Percentiles rank a stretch among this genome's conserved stretches.
These are phyloP conservation scores for Angomonas ambiguus DNA, from an alignment of 208 protist genomes.

Conservation along the genomic window DNA sequence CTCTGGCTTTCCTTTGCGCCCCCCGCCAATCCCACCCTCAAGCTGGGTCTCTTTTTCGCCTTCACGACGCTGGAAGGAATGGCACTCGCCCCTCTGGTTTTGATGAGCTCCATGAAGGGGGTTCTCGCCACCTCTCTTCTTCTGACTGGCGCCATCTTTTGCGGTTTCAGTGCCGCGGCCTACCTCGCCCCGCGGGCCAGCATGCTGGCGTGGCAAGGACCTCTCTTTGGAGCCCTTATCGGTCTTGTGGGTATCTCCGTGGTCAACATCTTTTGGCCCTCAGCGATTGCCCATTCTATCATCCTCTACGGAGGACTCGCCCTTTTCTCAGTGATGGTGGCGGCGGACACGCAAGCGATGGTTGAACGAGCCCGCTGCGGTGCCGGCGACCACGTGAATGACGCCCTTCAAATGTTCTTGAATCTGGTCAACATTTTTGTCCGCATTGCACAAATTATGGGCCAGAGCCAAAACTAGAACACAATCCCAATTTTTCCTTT, in stretches of 20 bases:
- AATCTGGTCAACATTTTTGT: constrained; percentile 89
- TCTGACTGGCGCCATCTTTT: constrained; percentile 79
- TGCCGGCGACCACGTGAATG: constrained; percentile 75
- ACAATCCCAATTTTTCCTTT: too few species aligned
- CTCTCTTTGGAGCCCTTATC: constrained; percentile 79
- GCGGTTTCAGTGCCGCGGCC: constrained; percentile 81
- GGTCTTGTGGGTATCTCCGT: constrained; percentile 80
- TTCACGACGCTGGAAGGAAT: constrained; percentile 83
- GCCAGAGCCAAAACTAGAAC: constrained; percentile 8
- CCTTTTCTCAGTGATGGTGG: constrained; percentile 80
- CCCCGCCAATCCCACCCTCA: constrained; percentile 59
- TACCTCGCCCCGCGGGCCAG: constrained; percentile 75
- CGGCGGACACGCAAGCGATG: constrained; percentile 86
- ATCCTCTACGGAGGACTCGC: constrained; percentile 86
- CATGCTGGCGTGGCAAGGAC: constrained; percentile 78
- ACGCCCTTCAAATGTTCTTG: constrained; percentile 80
- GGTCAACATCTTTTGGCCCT: constrained; percentile 85
- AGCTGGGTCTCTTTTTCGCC: constrained; percentile 72
- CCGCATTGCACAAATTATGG: constrained; percentile 81
- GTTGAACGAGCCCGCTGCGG: constrained; percentile 85
- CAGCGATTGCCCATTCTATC: constrained; percentile 74
- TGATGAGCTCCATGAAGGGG: constrained; percentile 67
- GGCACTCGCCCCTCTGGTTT: constrained; percentile 75
- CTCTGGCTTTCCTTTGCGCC: constrained; percentile 82
- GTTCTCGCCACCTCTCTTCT: constrained; percentile 75